Base-by-base conservation (phyloP, 306 rosid species). In the Begonia loranthoides region DNA sequence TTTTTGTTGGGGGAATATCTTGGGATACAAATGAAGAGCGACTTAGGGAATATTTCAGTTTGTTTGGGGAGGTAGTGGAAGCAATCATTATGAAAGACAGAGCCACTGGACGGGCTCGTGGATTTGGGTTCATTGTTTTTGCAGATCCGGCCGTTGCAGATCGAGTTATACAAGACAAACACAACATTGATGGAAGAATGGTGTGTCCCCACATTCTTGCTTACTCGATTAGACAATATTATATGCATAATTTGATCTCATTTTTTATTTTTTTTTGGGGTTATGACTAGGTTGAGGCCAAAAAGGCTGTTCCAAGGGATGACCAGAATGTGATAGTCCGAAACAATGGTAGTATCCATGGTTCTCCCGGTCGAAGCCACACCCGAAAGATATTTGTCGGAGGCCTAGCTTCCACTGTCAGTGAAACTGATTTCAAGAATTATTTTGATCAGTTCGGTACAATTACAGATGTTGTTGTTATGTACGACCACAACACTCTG, bases 11-110 rank as follows among this genome's bases (percentile, higher is more conserved):
- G 40, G 96, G 96, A 39, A 80, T 87, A 73, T 87, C 96, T 36
- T 87, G 96, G 96, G 94, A 87, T 80, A 87, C 96, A 52, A 74
- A 76, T 72, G 94, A 80, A 77, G 96, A 83, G 65, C 86, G 96
- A 41, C 84, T 87, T 55, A 80, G 78, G 67, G 94, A 80, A 74
- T 83, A 87, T 62, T 87, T 87, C 64, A 68, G 87, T 66, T 52
- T 66, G 36, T 87, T 64, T 48, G 96, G 96, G n/a, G 96, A 87
- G 63, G 86, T 87, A 56, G 81, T 83, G 54, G 96, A 87, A 69
- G 87, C 90, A 15, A 90, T 87, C 66, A 83, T 83, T 65, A 87
- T 87, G 96, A 87, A 87, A 79, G 96, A 87, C 80, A 89, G 90
- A 68, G 78, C 90, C 41, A 83, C 94, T 0, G 90, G 96, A 47